Evolutionary conservation across 108 stramenopile species (phyloP), one percentile per base, ranked within the genome.

Genomic region (Cylindrotheca closterium): DNA sequence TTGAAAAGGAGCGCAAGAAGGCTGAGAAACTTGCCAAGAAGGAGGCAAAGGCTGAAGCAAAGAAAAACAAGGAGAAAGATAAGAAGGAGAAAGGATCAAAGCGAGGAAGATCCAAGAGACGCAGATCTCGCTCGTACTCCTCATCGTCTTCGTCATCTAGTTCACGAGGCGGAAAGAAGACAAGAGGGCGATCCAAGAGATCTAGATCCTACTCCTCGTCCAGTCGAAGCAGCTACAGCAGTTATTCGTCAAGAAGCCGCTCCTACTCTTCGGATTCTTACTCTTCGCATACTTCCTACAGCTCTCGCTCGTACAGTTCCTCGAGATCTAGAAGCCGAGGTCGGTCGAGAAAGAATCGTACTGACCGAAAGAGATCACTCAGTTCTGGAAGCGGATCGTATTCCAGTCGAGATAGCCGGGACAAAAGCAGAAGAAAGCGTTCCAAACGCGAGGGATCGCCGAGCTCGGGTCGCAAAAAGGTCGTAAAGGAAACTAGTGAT

Each of bases 1-100:
- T 49, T 52, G 82, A 71, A 30, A 68, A 80, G 21, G 69, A 56
- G 22, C 46, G 58, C 30, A 76, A 84, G 47, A 58, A 81, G 30
- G 60, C 67, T 22, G 74, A 75, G 48, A 81, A 61, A 34, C 49
- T 57, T 18, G 57, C 29, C 5, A 64, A 56, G 42, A 68, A 69
- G 47, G 61, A 63, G 19, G 62, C n/a, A 45, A 51, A 57, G 32
- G 60, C 67, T 23, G 58, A 37, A 30, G 51, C 57, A 4, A 73
- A 78, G 56, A 65, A 45, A 32, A 15, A 48, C 19, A 55, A 19
- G 46, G 8, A 27, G 22, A 7, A 52, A 55, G 37, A 63, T 47
- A 42, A 56, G 8, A 48, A 60, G 65, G 26, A 53, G 53, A 47
- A 19, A 17, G 15, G 15, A 15, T 10, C 37, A 42, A 42, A 42